Base-by-base conservation (phyloP, 2,329 filamentous ascomycete species). In the Alternaria arbusti region DNA sequence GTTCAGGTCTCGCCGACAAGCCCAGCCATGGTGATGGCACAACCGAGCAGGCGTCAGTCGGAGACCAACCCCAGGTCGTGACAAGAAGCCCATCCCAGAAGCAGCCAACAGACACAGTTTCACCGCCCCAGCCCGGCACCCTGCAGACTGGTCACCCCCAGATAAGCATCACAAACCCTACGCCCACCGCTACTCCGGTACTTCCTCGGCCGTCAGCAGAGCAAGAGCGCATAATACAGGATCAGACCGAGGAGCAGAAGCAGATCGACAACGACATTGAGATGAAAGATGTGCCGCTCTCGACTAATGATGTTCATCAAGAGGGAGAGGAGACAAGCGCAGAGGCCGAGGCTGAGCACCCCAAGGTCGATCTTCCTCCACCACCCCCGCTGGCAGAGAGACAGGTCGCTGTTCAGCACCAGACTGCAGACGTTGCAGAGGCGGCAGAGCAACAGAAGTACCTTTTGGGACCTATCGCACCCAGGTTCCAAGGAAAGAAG, bases 401-500 rank as follows among this genome's bases (percentile, higher is more conserved):
- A 61, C 78, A 84, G 67, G 73, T 79, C 23, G 78, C 81, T 62
- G 73, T 79, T 23, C 69, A 74, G 36, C 70, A 75, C 46, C 78
- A 79, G 54, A 80, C 81, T 8, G 82, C 82, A 23, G 82, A 82
- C 50, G 77, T 82, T 47, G 76, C 79, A 10, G 80, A 82, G 13
- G 59, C 62, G 28, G 80, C 82, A 49, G 79, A 86, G 73, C 82
- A 85, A 54, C 88, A 88, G 58, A 89, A 88, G 69, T 93, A 87
- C 82, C 85, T 99, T 36, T 83, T 99, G 58, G 94, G 94, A n/a
- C 90, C 94, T 1, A 87, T 95, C 69, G 86, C 89, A 44, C 90
- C 93, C 25, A 90, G 92, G 71, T 89, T 96, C 73, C 89, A 91
- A 80, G 93, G 94, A 26, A 90, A 92, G 77, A 99, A 99, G 81